These are phyloP conservation scores for Echria macrotheca DNA, from an alignment of 495 filamentous ascomycete genomes.

Conservation along the genomic window DNA sequence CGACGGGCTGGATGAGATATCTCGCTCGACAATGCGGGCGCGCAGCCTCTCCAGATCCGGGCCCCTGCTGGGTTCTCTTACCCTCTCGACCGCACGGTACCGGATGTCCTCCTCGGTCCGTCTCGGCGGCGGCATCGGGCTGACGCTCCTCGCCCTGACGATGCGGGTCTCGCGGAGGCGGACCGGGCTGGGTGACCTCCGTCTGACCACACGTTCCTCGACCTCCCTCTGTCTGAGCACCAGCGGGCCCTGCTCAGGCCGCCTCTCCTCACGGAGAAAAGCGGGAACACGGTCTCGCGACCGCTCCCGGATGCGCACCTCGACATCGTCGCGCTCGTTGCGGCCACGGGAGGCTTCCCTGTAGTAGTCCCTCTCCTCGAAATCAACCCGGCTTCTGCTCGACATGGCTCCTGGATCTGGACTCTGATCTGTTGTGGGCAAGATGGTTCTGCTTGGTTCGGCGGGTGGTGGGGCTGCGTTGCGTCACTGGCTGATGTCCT, in stretches of 20 bases:
- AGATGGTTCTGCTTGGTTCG: conserved; percentile 2
- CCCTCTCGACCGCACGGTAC: conserved; percentile 19
- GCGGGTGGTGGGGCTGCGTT: conserved; percentile 5
- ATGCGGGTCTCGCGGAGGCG: conserved; percentile 29
- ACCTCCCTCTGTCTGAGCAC: conserved; percentile 42
- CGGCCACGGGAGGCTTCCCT: conserved; percentile 26
- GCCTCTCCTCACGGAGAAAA: conserved; percentile 37
- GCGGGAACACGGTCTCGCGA: conserved; percentile 33
- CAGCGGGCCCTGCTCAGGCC: conserved; percentile 33
- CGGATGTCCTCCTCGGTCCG: conserved; percentile 26
- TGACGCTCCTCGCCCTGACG: conserved; percentile 30
- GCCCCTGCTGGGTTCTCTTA: conserved; percentile 25
- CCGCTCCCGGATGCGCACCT: conserved; percentile 32
- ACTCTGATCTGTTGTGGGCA: neutral
- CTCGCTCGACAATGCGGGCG: conserved; percentile 21
- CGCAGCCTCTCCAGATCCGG: conserved; percentile 27
- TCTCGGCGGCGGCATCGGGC: conserved; percentile 19
- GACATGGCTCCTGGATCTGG: conserved; percentile 18
- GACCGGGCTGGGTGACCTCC: conserved; percentile 41
- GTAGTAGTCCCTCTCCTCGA: conserved; percentile 39
- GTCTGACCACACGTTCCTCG: conserved; percentile 37
- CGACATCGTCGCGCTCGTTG: conserved; percentile 34
- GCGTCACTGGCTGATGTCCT: conserved; percentile 4
- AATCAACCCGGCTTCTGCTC: conserved; percentile 32
- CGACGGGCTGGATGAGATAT: conserved; percentile 19